These are phyloP conservation scores for Marvania coccoides DNA, from an alignment of 139 green algal species.

Conservation along the genomic window DNA sequence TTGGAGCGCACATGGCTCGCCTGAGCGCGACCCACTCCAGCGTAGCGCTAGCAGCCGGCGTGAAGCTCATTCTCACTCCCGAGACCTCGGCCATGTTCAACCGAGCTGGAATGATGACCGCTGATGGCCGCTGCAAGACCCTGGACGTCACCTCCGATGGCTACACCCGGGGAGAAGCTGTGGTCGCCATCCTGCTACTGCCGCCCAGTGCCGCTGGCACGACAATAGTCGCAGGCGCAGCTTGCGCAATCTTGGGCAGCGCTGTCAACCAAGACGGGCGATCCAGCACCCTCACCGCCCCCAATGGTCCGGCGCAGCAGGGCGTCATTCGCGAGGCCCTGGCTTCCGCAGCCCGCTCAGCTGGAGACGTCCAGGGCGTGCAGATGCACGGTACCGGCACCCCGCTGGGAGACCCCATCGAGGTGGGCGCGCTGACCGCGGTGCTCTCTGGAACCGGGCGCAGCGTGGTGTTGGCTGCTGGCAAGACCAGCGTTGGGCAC, in stretches of 20 bases:
- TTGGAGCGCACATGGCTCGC: slow-evolving; percentile 57
- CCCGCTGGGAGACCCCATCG: slow-evolving; percentile 70
- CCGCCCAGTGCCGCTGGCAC: background rate
- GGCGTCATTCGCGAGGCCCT: slow-evolving; percentile 51
- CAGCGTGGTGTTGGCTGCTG: slow-evolving; percentile 42
- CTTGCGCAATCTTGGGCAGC: slow-evolving; percentile 29
- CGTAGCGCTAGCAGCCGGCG: slow-evolving; percentile 43
- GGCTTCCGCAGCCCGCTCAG: background rate
- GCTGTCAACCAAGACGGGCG: slow-evolving; percentile 77
- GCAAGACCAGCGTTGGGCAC: slow-evolving; percentile 65
- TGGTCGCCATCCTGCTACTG: slow-evolving; percentile 19
- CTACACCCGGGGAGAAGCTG: slow-evolving; percentile 63
- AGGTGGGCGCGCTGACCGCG: slow-evolving; percentile 51
- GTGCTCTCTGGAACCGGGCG: slow-evolving; percentile 6
- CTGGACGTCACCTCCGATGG: slow-evolving; percentile 59
- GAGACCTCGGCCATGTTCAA: slow-evolving; percentile 40
- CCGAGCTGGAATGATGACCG: slow-evolving; percentile 55
- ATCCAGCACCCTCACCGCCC: slow-evolving; percentile 71
- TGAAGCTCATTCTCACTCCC: slow-evolving; percentile 60
- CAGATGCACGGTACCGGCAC: slow-evolving; percentile 80
- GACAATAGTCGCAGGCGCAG: background rate
- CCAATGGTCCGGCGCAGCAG: slow-evolving; percentile 76
- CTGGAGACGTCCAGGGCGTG: slow-evolving; percentile 24
- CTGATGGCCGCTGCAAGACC: slow-evolving; percentile 67
- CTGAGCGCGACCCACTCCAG: background rate